These are phyloP conservation scores for Psophocarpus tetragonolobus DNA, from an alignment of 306 rosid species.

Conservation along the genomic window DNA sequence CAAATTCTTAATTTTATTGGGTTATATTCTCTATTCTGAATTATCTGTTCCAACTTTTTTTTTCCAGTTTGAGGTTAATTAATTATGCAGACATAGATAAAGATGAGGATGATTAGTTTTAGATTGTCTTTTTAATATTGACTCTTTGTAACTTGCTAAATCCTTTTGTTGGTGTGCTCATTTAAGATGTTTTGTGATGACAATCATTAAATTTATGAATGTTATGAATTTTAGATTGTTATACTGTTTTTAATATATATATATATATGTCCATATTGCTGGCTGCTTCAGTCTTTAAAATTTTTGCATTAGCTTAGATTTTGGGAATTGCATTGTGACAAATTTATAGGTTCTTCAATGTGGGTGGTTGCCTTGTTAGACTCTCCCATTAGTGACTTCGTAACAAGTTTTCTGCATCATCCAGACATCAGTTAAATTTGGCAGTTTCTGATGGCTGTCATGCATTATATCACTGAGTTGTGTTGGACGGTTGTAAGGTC, in stretches of 20 bases:
- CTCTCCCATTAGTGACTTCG: background rate
- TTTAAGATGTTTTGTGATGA: no score
- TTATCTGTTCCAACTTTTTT: no score
- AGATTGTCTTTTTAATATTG: no score
- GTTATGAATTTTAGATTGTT: background rate
- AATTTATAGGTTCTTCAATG: background rate
- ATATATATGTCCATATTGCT: background rate
- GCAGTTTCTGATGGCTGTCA: background rate
- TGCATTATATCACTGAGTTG: background rate
- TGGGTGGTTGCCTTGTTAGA: background rate
- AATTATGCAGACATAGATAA: no score
- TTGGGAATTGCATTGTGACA: background rate
- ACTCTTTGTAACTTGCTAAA: no score
- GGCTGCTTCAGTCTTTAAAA: background rate
- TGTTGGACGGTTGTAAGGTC: background rate
- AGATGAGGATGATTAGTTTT: no score
- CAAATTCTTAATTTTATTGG: no score
- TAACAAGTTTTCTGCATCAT: background rate
- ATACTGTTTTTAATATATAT: no score
- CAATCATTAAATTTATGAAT: no score
- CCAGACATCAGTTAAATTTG: background rate
- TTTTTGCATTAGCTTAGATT: background rate
- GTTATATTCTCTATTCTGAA: no score
- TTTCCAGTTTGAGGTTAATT: no score
- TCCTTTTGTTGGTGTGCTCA: no score